These are phyloP conservation scores for Solanum gracilifrons DNA, from an alignment of 257 asterid genomes.

Conservation along the genomic window DNA sequence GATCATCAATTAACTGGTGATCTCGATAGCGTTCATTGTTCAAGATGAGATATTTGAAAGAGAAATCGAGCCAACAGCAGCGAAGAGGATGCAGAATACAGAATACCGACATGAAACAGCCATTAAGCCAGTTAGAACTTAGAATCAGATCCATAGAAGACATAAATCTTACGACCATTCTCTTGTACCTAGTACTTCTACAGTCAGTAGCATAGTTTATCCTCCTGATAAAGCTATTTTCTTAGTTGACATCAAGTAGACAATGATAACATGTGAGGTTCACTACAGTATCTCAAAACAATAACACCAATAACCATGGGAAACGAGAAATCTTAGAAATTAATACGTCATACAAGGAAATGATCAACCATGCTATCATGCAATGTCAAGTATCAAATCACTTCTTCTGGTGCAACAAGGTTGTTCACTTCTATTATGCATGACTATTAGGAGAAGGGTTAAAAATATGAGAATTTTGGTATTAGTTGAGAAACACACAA, in stretches of 20 bases:
- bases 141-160: not conserved
- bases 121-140: not conserved
- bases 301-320: not conserved
- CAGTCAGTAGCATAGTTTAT: not conserved
- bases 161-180: not conserved
- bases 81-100: not conserved
- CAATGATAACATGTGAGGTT: not conserved
- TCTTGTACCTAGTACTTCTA: not conserved
- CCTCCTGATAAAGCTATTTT: not conserved
- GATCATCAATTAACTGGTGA: not conserved
- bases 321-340: not conserved
- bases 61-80: not conserved
- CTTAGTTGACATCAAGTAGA: not conserved
- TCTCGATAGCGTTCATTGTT: not conserved
- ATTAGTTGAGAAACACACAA: not conserved
- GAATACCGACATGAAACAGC: not conserved
- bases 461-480: not conserved
- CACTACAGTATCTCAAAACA: not conserved
- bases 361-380: not conserved
- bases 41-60: not conserved
- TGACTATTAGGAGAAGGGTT: not conserved
- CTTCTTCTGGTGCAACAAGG: not conserved
- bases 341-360: not conserved
- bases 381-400: not conserved
- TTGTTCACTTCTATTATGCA: not conserved